Evolutionary conservation across 805 yeast species (phyloP), one percentile per base, ranked within the genome.

Genomic region (Pichia gijzeniarum): DNA sequence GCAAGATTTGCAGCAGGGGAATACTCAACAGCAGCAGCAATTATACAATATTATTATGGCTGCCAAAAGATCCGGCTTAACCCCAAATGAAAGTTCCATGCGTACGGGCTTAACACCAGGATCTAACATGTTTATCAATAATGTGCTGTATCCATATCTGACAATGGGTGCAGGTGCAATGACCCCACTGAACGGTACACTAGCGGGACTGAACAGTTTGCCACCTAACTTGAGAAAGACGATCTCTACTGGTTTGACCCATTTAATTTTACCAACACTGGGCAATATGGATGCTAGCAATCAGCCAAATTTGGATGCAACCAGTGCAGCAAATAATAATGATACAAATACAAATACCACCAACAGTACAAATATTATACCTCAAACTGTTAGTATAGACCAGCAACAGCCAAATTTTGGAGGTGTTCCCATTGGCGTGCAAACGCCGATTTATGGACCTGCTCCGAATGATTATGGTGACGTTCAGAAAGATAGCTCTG

Each of bases 41-140:
- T 35, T 60, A 21, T 47, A 44, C 27, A 51, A 48, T 22, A 46
- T 53, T 50, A 51, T 61, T 13, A 48, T 52, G 44, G 60, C 56
- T 50, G 55, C 62, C 18, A 58, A 67, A 32, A 68, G 77, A 49
- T 61, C 85, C 0, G 91, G 88, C 0, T 67, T 86, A 38, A 82
- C 89, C 0, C 93, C 93, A 3, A 84, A 80, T 60, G 95, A 85
- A 58, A 76, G 87, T 5, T 74, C 79, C 41, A 53, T 86, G 41
- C 71, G 95, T 52, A 70, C 85, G 0, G 91, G 93, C 0, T 60
- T 82, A 22, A 81, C 90, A 0, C 90, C 90, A 0, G 85, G 80
- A 2, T 73, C 69, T n/a, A 63, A 65, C 12, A 47, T 59, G 8
- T 52, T 55, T n/a, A 46, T 54, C 13, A 44, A 41, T 14, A 48